Base-by-base conservation (phyloP, 495 filamentous ascomycete genomes). In the Xylaria grammica region DNA sequence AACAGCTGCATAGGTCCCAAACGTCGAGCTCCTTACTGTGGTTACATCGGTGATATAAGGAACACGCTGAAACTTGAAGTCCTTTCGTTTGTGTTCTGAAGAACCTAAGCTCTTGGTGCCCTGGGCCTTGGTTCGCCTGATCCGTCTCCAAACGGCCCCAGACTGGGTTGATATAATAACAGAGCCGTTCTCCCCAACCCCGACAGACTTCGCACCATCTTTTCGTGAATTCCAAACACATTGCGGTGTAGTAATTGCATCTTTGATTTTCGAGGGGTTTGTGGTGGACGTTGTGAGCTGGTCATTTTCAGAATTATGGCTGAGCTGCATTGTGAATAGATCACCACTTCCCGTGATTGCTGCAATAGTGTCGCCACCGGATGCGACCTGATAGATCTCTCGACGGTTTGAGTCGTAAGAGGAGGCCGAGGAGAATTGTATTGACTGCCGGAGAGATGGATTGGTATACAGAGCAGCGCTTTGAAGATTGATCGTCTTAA, bases 81-180 rank as follows among this genome's bases (percentile, higher is more conserved):
- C 92, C 66, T 91, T 92, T n/a, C 83, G 79, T 72, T 83, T 88
- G 48, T 80, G 74, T 24, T 86, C 88, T 6, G 70, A 74, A 11
- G 65, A 65, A 1, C 74, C 69, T n/a, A 84, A 77, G 4, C 81
- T 78, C 55, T 80, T 85, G 0, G 88, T 82, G 69, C 91, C 88
- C 69, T 96, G 97, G 63, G 86, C 85, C 64, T 93, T 94, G 9
- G 84, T 81, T 67, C 96, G 85, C 69, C 91, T 93, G 60, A 92
- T 84, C 50, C 94, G 88, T 60, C 85, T 87, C 94, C 94, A 99
- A 1, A 97, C 94, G 48, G 91, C 94, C 6, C 95, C 95, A 38
- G 92, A 93, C 61, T 91, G 83, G 1, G 95, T 98, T 67, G 92
- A 94, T 62, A 99, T 87, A 62, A 99, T 96, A 63, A 99, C 92